Conservation (phyloP, 805 yeast species). For the Wickerhamomyces chaumierensis region DNA sequence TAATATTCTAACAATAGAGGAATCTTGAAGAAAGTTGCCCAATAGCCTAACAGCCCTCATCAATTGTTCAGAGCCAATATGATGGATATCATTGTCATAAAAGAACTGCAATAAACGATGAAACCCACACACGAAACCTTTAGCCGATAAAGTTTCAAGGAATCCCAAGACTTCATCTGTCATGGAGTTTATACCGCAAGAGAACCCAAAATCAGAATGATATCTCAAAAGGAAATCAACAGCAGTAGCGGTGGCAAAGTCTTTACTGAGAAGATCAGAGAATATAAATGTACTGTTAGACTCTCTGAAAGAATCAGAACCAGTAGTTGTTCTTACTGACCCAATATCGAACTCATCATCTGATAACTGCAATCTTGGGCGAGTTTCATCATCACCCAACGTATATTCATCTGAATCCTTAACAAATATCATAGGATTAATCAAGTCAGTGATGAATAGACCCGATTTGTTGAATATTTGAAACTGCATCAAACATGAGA, state of each 20-base stretch:
- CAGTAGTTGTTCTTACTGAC: too few relatives aligned
- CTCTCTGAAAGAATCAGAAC: too few relatives aligned
- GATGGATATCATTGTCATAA: not conserved
- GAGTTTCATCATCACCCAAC: not conserved
- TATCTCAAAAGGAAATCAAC: slow-evolving; percentile 4
- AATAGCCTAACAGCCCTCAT: not conserved
- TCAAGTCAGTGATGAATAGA: slow-evolving; percentile 8
- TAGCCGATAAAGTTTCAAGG: slow-evolving; percentile 4
- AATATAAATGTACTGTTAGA: too few relatives aligned
- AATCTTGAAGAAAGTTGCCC: too few relatives aligned
- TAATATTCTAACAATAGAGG: too few relatives aligned
- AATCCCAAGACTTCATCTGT: slow-evolving; percentile 9
- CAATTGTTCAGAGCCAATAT: not conserved
- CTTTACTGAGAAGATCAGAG: slow-evolving; percentile 2
- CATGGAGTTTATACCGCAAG: slow-evolving; percentile 1
- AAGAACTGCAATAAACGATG: too few relatives aligned
- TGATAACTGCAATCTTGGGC: not conserved
- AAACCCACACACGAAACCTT: slow-evolving; percentile 6
- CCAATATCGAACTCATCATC: slow-evolving; percentile 7
- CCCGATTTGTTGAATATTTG: slow-evolving; percentile 8
- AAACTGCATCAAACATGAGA: slow-evolving; percentile 2
- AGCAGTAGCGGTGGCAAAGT: slow-evolving; percentile 2
- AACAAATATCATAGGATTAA: slow-evolving; percentile 2
- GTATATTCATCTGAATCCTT: not conserved
- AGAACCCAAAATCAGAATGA: slow-evolving; percentile 3